Conservation (phyloP, 352 stramenopile species). For the Globisporangium cederbergense region DNA sequence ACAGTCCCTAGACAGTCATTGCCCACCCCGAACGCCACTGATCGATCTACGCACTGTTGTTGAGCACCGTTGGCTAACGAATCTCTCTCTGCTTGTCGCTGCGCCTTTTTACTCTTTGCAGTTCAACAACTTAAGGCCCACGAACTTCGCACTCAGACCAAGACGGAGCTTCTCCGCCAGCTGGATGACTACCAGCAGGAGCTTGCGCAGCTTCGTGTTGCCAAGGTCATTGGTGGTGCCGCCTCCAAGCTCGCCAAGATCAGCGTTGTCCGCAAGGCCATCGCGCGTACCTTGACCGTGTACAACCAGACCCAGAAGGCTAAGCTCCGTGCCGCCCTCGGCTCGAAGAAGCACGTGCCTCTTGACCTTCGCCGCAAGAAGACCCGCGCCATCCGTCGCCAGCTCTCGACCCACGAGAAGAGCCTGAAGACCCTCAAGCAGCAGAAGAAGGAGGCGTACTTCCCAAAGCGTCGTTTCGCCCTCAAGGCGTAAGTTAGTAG, state of each 20-base stretch:
- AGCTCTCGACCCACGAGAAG: slow-evolving; percentile 95
- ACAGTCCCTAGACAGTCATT: not conserved
- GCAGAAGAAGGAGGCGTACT: slow-evolving; percentile 96
- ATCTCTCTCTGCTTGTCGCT: not conserved
- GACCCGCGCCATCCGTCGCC: slow-evolving; percentile 97
- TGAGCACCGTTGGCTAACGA: not conserved
- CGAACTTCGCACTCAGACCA: slow-evolving; percentile 96
- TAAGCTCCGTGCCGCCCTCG: slow-evolving; percentile 93
- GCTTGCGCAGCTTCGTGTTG: slow-evolving; percentile 96
- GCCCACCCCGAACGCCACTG: not conserved
- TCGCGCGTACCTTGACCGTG: slow-evolving; percentile 98
- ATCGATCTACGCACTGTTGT: not conserved
- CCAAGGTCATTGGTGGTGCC: slow-evolving; percentile 98
- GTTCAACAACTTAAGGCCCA: slow-evolving; percentile 95
- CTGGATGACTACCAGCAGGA: slow-evolving; percentile 99
- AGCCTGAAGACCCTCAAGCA: slow-evolving; percentile 92
- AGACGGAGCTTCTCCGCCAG: slow-evolving; percentile 97
- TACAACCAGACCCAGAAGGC: slow-evolving; percentile 99
- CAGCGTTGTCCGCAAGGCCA: slow-evolving; percentile 98
- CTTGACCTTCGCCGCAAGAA: slow-evolving; percentile 99
- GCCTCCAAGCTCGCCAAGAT: slow-evolving; percentile 99
- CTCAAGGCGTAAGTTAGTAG: slow-evolving; percentile 94
- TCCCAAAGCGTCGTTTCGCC: slow-evolving; percentile 95
- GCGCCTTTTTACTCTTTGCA: slow-evolving; percentile 19
- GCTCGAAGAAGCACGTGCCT: slow-evolving; percentile 96